A percentile compares a stretch with the other conserved stretches of the same genome.
These are phyloP conservation scores for Cadophora gregata DNA, from an alignment of 2,329 filamentous ascomycete genomes.

Conservation along the genomic window DNA sequence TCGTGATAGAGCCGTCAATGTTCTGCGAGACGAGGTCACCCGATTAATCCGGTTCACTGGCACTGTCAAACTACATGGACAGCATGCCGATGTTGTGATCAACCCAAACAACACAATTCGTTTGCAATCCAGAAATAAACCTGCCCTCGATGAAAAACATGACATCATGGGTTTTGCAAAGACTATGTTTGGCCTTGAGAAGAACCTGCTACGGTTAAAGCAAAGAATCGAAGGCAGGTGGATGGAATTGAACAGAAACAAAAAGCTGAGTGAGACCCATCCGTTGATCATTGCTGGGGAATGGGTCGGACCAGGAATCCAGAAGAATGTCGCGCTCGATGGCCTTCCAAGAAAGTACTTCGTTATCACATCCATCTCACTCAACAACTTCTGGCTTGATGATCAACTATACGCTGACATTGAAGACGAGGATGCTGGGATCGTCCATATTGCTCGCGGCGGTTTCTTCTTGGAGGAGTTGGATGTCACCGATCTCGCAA, in stretches of 20 bases:
- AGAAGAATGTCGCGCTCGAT: constrained; percentile 33
- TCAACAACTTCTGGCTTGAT: constrained; percentile 34
- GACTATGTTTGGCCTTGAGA: constrained; percentile 25
- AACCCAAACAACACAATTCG: constrained; percentile 27
- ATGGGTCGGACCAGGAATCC: constrained; percentile 36
- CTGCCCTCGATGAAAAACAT: constrained; percentile 12
- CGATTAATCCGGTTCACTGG: constrained; percentile 22
- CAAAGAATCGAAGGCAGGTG: constrained; percentile 19
- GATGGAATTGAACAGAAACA: constrained; percentile 22
- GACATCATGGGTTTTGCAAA: constrained; percentile 28
- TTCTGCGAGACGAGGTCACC: constrained; percentile 4
- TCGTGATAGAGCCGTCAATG: not conserved
- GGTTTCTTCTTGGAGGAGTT: constrained; percentile 31
- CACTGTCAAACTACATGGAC: constrained; percentile 39
- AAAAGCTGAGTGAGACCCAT: constrained; percentile 16
- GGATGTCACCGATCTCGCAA: constrained; percentile 10
- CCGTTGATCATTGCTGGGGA: constrained; percentile 39
- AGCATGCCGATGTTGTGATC: constrained; percentile 36
- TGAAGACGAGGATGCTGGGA: constrained; percentile 23
- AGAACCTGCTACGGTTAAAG: constrained; percentile 12
- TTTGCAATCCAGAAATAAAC: constrained; percentile 34
- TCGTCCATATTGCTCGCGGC: constrained; percentile 37
- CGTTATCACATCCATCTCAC: constrained; percentile 35
- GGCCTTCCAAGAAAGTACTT: constrained; percentile 31
- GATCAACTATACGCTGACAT: constrained; percentile 34